Evolutionary conservation across 2,329 filamentous ascomycete species (phyloP).

Genomic region (Apiospora sp.): DNA sequence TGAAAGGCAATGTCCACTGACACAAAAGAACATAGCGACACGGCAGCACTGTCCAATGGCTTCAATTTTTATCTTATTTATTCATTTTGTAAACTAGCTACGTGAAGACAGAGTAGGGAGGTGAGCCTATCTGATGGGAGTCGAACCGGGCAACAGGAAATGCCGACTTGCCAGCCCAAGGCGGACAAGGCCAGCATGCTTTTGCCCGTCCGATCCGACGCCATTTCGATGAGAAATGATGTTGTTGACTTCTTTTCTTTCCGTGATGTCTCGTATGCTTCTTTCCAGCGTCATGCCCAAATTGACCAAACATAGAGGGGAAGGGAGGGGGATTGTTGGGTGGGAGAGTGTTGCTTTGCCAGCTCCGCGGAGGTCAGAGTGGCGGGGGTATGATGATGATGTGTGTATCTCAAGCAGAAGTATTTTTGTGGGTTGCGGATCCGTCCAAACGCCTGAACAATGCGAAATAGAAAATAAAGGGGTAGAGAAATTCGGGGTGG

Average conservation of each 20-base stretch:
- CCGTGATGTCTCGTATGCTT: conserved; percentile 15
- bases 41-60: neutral
- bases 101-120: conserved; percentile 21
- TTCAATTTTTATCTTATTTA: conserved; percentile 5
- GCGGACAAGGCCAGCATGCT: neutral
- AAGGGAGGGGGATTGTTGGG: neutral
- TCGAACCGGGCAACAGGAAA: neutral
- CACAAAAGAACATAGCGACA: neutral
- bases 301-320: neutral
- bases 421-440: neutral
- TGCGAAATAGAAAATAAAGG: conserved; percentile 8
- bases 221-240: neutral
- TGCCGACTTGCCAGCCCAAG: neutral
- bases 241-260: neutral
- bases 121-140: neutral
- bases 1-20: neutral
- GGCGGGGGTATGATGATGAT: conserved; percentile 1
- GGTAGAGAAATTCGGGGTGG: neutral
- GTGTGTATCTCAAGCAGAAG: conserved; percentile 6
- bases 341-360: neutral
- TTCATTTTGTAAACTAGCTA: conserved; percentile 14
- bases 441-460: conserved; percentile 22
- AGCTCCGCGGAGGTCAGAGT: neutral
- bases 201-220: neutral
- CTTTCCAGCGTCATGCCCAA: conserved; percentile 2